Evolutionary conservation across 495 filamentous ascomycete species (phyloP), one percentile per base, ranked within the genome.

Genomic region (Coniosporium apollinis): DNA sequence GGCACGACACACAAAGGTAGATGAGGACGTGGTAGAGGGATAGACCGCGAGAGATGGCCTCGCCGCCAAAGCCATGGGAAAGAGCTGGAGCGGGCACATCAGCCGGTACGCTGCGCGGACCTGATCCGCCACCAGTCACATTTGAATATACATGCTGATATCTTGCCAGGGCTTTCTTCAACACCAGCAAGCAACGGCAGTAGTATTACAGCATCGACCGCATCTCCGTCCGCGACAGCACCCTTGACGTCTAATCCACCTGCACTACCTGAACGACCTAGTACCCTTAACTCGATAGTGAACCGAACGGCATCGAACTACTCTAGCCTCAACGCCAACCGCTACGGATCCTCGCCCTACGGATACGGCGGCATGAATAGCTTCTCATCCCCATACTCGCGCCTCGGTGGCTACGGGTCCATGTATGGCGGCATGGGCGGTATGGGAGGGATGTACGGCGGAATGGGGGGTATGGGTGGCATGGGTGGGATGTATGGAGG

Each of bases 11-110:
- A n/a, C n/a, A n/a, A n/a, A n/a, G 13, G 2, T 13, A 8, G 24
- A 26, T 26, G 24, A 26, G 13, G 24, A 26, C 9, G 9, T 26
- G 24, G 24, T 26, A 26, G 24, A 2, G 9, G 9, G 13, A 26
- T 8, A 26, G 24, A 13, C 9, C 24, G 13, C 9, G 24, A 26
- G 9, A 26, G 9, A 32, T 32, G 30, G 52, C 49, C 36, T 39
- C 86, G 59, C 87, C 87, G 47, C 87, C 87, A 22, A 96, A 96
- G 60, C 87, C 87, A 14, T 96, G 87, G 87, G 87, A 96, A 60
- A 72, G 74, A 54, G 68, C 71, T 38, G 78, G 82, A 54, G 70
- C 71, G 30, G 54, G 60, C 34, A 53, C 67, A 40, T 60, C 70
- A 31, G 51, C 54, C 34, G 54, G 52, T 58, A 28, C 24, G 47